phyloP scores from a whole-genome alignment of 2,329 filamentous ascomycete genomes.

The Pseudocercospora pini-densiflorae region DNA sequence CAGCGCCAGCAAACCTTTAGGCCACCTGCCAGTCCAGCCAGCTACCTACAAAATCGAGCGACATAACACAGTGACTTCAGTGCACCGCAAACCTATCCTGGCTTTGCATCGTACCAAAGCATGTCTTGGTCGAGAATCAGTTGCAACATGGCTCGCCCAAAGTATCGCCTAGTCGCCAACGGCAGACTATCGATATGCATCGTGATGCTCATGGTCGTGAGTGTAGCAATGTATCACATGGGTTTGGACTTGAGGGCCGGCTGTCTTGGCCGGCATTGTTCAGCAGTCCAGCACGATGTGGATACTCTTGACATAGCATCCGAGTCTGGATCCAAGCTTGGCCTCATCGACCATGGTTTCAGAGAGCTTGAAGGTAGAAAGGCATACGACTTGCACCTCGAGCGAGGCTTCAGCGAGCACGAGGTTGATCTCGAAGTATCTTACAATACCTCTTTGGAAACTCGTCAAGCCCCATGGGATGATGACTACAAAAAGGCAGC shows the following conservation, averaged over 20 bases:
- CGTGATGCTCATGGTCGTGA: neutral
- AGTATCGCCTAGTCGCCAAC: neutral
- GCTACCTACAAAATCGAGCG: neutral
- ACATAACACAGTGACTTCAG: neutral
- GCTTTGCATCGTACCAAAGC: neutral
- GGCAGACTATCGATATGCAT: neutral
- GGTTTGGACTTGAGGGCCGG: neutral
- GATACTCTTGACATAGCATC: too few relatives aligned
- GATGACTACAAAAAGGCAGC: constrained; percentile 4
- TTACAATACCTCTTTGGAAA: neutral
- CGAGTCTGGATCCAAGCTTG: neutral
- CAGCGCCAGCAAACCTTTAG: neutral
- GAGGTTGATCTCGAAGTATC: neutral
- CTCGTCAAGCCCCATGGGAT: neutral
- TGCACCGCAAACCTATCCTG: neutral
- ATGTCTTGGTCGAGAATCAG: neutral
- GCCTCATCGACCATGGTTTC: too few relatives aligned
- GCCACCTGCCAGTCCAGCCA: neutral
- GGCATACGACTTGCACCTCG: too few relatives aligned
- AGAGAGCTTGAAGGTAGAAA: too few relatives aligned
- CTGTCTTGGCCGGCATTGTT: neutral
- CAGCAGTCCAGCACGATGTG: neutral
- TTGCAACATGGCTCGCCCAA: neutral
- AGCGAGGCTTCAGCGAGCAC: too few relatives aligned
- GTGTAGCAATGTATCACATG: neutral